Conservation (phyloP, 2,329 filamentous ascomycete genomes). For the Cytospora chrysosperma region DNA sequence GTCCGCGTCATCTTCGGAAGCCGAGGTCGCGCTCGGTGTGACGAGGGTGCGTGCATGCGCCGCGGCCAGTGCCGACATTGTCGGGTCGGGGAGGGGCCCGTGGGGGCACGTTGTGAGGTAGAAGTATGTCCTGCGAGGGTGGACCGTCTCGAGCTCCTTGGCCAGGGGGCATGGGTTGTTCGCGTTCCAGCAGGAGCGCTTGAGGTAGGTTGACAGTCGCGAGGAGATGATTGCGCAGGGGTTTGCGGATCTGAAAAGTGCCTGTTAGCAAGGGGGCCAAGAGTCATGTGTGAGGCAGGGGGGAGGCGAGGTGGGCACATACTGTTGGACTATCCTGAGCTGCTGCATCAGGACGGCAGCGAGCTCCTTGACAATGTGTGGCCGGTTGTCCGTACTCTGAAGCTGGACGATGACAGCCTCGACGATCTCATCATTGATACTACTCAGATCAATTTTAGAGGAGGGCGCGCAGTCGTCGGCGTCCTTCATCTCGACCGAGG, state of each 20-base stretch:
- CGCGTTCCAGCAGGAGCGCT: conserved; percentile 78
- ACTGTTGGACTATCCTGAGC: conserved; percentile 88
- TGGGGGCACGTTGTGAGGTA: conserved; percentile 87
- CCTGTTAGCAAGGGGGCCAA: conserved; percentile 31
- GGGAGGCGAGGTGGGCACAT: conserved; percentile 42
- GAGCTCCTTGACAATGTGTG: conserved; percentile 92
- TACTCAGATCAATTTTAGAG: conserved; percentile 71
- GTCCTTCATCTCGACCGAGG: conserved; percentile 42
- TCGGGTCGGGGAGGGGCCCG: conserved; percentile 72
- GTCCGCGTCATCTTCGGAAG: conserved; percentile 70
- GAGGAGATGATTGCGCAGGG: conserved; percentile 94
- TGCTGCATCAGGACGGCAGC: conserved; percentile 73
- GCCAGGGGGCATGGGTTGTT: conserved; percentile 80
- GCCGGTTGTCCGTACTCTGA: conserved; percentile 85
- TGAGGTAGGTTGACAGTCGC: conserved; percentile 83
- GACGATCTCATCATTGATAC: conserved; percentile 88
- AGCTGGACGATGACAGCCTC: conserved; percentile 86
- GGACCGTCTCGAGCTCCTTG: conserved; percentile 88
- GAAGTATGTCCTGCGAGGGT: conserved; percentile 94
- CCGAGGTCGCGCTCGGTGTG: conserved; percentile 69
- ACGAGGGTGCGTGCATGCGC: conserved; percentile 62
- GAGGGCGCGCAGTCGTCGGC: conserved; percentile 33
- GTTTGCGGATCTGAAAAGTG: conserved; percentile 75
- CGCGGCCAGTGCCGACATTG: conserved; percentile 49
- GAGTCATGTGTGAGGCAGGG: conserved; percentile 12